Base-by-base conservation (phyloP, 129 eudicot genomes). In the Chrysanthemum seticuspe region DNA sequence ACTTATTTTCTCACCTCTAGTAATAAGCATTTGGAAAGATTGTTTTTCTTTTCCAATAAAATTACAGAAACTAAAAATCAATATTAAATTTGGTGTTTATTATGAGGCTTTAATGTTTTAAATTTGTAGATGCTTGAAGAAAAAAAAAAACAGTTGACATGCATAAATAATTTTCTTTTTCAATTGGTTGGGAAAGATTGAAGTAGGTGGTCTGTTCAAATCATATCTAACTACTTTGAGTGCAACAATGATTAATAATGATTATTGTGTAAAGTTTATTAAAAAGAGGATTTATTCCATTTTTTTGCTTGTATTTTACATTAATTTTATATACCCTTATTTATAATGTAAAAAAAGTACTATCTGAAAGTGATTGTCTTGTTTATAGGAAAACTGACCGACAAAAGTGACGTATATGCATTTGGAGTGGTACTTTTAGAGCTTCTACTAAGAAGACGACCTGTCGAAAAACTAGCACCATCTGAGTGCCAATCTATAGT, bases 401-500 rank as follows among this genome's bases (percentile, higher is more conserved):
- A 87, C 75, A 87, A 87, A 85, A 87, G 94, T 72, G 94, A 87
- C 18, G 94, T 87, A 3, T 85, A 87, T 57, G 94, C 87, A 27
- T 87, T 82, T 49, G 94, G 94, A 68, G 94, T 87, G 70, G 94
- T 87, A 44, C 94, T 87, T 72, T 75, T 87, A 77, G 94, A 87
- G 86, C 87, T 87, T 63, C 76, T 87, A 72, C 84, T 85, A 11
- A 87, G 87, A 71, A 79, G 89, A 63, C 86, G 86, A 52, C 96
- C 96, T 16, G 87, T 93, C 4, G 98, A 89, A 74, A 85, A 85
- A 75, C 71, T 81, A 54, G 78, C 88, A 64, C 82, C 90, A 69
- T 68, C 90, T 71, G 90, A 89, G 66, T 83, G 89, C 75, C 95
- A 87, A 66, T 93, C 98, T 49, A 82, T 89, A 7, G 92, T 93